These are phyloP conservation scores for Fusarium drepaniforme DNA, from an alignment of 2,329 filamentous ascomycete species.

Conservation along the genomic window DNA sequence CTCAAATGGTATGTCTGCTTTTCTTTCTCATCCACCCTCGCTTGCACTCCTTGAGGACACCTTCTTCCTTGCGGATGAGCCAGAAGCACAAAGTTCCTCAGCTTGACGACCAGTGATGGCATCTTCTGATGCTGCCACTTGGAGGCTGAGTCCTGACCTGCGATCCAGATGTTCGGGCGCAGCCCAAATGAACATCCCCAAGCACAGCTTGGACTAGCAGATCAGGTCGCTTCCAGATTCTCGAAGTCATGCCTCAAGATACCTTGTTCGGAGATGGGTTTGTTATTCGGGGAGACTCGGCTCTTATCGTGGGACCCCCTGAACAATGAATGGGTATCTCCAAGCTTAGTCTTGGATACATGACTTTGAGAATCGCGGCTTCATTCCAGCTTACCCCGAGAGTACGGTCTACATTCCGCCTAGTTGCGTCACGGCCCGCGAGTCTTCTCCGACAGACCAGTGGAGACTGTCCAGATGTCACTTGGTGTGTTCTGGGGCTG, in stretches of 20 bases:
- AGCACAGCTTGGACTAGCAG: constrained; percentile 19
- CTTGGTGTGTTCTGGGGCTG: constrained; percentile 24
- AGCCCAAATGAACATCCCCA: constrained; percentile 8
- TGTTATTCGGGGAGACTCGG: background rate
- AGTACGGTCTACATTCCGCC: constrained; percentile 11
- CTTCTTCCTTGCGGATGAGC: constrained; percentile 28
- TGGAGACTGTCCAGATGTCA: constrained; percentile 27
- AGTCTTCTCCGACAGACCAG: background rate
- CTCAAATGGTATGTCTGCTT: constrained; percentile 30
- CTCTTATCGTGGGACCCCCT: no score
- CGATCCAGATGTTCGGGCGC: background rate
- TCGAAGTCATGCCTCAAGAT: constrained; percentile 5
- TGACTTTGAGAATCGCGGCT: constrained; percentile 12
- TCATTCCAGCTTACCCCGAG: constrained; percentile 12
- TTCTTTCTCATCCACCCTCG: constrained; percentile 33
- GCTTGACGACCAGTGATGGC: background rate
- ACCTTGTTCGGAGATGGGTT: no score
- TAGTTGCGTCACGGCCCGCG: constrained; percentile 6
- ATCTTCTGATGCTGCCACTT: background rate
- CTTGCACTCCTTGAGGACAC: constrained; percentile 9
- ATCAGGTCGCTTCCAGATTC: constrained; percentile 10
- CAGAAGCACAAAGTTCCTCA: constrained; percentile 7
- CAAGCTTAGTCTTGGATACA: constrained; percentile 13
- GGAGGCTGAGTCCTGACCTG: constrained; percentile 10
- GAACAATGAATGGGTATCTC: background rate